Percentiles rank a stretch among this genome's conserved stretches.
Conservation (phyloP, 257 asterid genomes). For the Verbascum thapsus region DNA sequence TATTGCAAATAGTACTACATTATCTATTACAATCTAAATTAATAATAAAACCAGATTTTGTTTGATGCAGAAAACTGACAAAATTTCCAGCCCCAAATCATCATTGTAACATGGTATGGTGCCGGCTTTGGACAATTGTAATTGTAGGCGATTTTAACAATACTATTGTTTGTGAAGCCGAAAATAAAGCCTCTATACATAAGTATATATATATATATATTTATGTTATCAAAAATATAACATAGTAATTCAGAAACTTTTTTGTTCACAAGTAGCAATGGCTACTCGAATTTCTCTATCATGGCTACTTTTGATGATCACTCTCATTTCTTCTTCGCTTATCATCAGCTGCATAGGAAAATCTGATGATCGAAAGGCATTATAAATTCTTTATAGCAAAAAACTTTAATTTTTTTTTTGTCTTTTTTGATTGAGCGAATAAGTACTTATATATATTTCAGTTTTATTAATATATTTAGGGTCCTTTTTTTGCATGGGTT, state of each 20-base stretch:
- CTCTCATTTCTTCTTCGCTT: conserved; percentile 30
- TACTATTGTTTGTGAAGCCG: conserved; percentile 14
- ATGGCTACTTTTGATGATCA: conserved; percentile 31
- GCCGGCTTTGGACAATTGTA: conserved; percentile 38
- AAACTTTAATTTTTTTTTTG: not conserved
- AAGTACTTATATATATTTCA: not conserved
- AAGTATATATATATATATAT: not conserved
- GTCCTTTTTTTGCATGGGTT: no score
- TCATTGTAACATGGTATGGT: not conserved
- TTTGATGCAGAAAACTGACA: not conserved
- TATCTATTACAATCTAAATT: no score
- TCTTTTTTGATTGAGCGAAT: not conserved
- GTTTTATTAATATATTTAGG: no score
- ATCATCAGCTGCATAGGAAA: conserved; percentile 31
- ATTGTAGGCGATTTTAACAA: conserved; percentile 41
- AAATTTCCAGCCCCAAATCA: not conserved
- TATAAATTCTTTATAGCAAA: not conserved
- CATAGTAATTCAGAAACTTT: not conserved
- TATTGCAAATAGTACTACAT: no score
- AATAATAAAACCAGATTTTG: no score
- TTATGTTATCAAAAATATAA: conserved; percentile 24
- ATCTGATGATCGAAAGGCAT: conserved; percentile 48
- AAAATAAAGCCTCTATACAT: conserved; percentile 29
- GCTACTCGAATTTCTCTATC: conserved; percentile 21
- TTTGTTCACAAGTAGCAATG: conserved; percentile 23